These are phyloP conservation scores for Pugionium dolabratum DNA, from an alignment of 345 rosid species.

Conservation along the genomic window DNA sequence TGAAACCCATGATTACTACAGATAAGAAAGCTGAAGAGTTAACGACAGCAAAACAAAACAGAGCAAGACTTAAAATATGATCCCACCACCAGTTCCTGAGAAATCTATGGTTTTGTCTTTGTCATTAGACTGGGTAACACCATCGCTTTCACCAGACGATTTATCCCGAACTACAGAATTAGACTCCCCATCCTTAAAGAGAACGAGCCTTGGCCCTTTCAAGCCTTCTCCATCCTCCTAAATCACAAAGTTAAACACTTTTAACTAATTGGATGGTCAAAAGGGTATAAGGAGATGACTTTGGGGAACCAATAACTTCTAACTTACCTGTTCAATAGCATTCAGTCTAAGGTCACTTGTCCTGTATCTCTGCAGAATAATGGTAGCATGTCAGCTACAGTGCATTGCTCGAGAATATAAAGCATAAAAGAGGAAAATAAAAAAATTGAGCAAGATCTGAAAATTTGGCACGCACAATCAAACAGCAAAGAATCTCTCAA, in stretches of 20 bases:
- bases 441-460: slow-evolving; percentile 16
- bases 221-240: slow-evolving; percentile 68
- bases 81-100: slow-evolving; percentile 48
- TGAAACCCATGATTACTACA: slow-evolving; percentile 35
- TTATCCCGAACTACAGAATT: slow-evolving; percentile 44
- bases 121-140: slow-evolving; percentile 35
- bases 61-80: slow-evolving; percentile 22
- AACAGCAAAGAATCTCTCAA: slow-evolving; percentile 13
- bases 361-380: slow-evolving; percentile 62
- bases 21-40: slow-evolving; percentile 31
- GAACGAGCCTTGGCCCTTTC: slow-evolving; percentile 67
- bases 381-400: slow-evolving; percentile 23
- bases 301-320: background rate
- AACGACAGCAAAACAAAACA: slow-evolving; percentile 2
- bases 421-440: slow-evolving; percentile 7
- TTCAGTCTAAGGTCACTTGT: slow-evolving; percentile 50
- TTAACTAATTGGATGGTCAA: slow-evolving; percentile 12
- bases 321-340: slow-evolving; percentile 62
- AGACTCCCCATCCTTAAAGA: slow-evolving; percentile 56
- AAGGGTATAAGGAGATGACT: background rate
- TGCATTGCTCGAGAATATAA: slow-evolving; percentile 5
- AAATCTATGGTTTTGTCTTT: slow-evolving; percentile 34
- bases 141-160: slow-evolving; percentile 33
- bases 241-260: slow-evolving; percentile 28
- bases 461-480: slow-evolving; percentile 19